Percentiles rank a stretch among this genome's conserved stretches.
These are phyloP conservation scores for Lithospermum erythrorhizon DNA, from an alignment of 257 asterid genomes.

Conservation along the genomic window DNA sequence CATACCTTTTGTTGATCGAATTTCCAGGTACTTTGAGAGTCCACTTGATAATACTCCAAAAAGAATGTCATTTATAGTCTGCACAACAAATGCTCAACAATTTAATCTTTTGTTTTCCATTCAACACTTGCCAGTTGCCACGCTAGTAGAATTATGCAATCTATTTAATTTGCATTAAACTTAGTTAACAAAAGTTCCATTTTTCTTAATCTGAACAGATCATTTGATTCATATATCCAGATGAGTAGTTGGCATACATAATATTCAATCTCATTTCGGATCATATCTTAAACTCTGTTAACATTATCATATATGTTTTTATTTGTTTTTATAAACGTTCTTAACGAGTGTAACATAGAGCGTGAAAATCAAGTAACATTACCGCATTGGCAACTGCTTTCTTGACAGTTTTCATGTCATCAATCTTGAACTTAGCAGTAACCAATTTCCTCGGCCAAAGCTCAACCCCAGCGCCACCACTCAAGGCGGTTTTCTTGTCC, in stretches of 20 bases:
- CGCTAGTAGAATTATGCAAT: too few relatives aligned
- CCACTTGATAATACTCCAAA: constrained; percentile 66
- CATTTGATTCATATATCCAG: too few relatives aligned
- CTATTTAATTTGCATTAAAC: too few relatives aligned
- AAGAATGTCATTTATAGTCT: constrained; percentile 88
- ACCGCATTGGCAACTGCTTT: constrained; percentile 20
- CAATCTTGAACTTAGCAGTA: constrained; percentile 27
- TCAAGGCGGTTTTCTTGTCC: constrained; percentile 24
- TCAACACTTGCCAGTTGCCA: too few relatives aligned
- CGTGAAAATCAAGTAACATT: background rate
- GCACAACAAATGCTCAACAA: constrained; percentile 11
- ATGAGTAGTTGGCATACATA: too few relatives aligned
- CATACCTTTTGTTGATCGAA: constrained; percentile 46
- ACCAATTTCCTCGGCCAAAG: constrained; percentile 38
- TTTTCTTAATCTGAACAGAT: too few relatives aligned
- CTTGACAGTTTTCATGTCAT: constrained; percentile 31
- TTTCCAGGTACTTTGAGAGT: constrained; percentile 48
- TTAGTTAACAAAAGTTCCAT: too few relatives aligned
- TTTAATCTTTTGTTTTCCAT: background rate
- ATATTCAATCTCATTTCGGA: too few relatives aligned
- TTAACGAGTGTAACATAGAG: too few relatives aligned
- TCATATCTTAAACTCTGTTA: too few relatives aligned
- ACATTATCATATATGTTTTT: too few relatives aligned
- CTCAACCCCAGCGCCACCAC: constrained; percentile 41
- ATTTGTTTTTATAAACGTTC: too few relatives aligned